Conservation (phyloP, 148 eudicot species). For the Gaultheria prostrata region DNA sequence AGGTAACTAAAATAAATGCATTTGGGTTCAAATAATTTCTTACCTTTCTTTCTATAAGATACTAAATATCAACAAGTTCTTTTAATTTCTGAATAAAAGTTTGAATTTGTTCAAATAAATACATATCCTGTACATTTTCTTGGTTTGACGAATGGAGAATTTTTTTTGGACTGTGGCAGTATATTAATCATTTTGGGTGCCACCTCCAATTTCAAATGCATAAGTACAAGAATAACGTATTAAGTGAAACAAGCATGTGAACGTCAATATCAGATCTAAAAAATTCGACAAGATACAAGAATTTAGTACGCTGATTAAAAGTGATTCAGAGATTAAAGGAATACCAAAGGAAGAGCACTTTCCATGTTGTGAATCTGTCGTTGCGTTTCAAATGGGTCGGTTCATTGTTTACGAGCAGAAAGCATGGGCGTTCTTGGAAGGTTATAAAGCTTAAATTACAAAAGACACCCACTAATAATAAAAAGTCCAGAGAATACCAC, state of each 20-base stretch:
- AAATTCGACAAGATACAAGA: not conserved
- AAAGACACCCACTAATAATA: too few relatives aligned
- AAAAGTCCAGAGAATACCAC: too few relatives aligned
- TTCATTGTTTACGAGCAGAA: not conserved
- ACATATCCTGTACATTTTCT: too few relatives aligned
- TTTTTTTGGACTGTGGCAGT: too few relatives aligned
- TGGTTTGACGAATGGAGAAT: too few relatives aligned
- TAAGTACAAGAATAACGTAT: not conserved
- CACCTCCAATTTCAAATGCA: not conserved
- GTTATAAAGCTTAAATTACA: not conserved
- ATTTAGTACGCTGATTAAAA: not conserved
- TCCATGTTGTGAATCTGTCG: not conserved
- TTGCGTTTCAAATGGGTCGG: not conserved
- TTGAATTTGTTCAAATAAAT: too few relatives aligned
- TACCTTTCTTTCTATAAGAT: too few relatives aligned
- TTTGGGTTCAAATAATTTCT: too few relatives aligned
- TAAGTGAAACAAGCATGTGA: not conserved
- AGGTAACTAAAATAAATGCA: too few relatives aligned
- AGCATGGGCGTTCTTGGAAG: not conserved
- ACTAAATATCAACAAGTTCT: too few relatives aligned
- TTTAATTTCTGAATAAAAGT: too few relatives aligned
- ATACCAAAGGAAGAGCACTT: not conserved
- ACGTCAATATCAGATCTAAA: not conserved
- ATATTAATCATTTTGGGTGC: too few relatives aligned
- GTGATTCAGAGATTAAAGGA: not conserved